Evolutionary conservation across 768 basidiomycete species (phyloP), one percentile per base, ranked within the genome.

Genomic region (Boletus tomentosulus): DNA sequence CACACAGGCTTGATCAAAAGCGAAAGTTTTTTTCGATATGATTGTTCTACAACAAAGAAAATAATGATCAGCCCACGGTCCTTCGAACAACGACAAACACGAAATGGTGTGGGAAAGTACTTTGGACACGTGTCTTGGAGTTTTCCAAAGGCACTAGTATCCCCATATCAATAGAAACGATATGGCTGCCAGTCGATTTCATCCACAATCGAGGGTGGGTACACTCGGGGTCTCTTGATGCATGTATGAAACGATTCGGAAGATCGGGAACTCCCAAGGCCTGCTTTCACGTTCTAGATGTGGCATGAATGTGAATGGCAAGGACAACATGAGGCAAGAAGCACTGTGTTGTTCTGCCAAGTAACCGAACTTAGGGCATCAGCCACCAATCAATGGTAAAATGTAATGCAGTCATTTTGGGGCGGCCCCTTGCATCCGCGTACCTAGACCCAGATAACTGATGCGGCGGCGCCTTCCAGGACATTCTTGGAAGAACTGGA

Each of bases 241-340:
- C 51, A 60, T 41, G 47, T 28, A 42, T 31, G 27, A 53, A 54
- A 57, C 35, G 47, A 46, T 49, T 62, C 57, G 56, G 63, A 55
- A 50, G 65, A 63, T 63, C 62, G 61, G 54, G 50, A 57, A 59
- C 44, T 51, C 49, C 35, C 46, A 27, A 46, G 19, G 24, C 47
- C 28, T 53, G 46, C 58, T 45, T 55, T 56, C 57, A 58, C 54
- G 48, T 62, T 68, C 64, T 62, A 57, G 66, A 67, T 56, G 43
- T 50, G 52, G 56, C 44, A 56, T 50, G 61, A 63, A 62, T 54
- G 66, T 62, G 66, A 56, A 49, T 60, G 28, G 57, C 54, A 66
- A 57, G 66, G 61, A 47, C 7, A 60, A 64, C 66, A 67, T 45
- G 66, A 67, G 66, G 66, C 62, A 41, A 55, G 57, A 47, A 56